A percentile compares a stretch with the other conserved stretches of the same genome.
phyloP scores from a whole-genome alignment of 106 monocot genomes.

The Phalaenopsis equestris region DNA sequence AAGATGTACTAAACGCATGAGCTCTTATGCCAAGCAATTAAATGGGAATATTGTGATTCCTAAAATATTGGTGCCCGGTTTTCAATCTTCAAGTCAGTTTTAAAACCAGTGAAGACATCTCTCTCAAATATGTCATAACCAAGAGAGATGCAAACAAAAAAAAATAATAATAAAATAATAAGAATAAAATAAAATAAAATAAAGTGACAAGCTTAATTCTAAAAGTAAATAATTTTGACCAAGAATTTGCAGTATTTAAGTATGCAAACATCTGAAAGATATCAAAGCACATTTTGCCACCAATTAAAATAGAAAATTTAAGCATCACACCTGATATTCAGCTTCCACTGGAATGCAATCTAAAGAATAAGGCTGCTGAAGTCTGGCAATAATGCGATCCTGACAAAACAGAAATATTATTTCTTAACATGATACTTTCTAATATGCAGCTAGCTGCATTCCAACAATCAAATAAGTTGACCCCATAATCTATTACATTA shows the following conservation, averaged over 20 bases:
- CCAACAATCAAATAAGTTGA: background rate
- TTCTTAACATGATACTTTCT: background rate
- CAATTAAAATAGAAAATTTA: background rate
- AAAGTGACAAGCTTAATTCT: background rate
- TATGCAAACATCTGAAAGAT: background rate
- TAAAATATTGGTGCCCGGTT: background rate
- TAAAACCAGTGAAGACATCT: background rate
- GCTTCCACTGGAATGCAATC: slow-evolving; percentile 91
- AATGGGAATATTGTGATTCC: background rate
- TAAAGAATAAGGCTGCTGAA: slow-evolving; percentile 77
- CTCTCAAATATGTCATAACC: background rate
- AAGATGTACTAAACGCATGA: background rate
- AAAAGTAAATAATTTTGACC: background rate
- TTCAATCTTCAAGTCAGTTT: background rate
- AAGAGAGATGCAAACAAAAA: background rate
- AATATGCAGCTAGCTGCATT: background rate
- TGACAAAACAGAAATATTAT: slow-evolving; percentile 15
- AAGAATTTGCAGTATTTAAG: slow-evolving; percentile 1
- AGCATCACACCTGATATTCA: slow-evolving; percentile 57
- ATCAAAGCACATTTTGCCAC: background rate
- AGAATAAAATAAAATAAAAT: background rate
- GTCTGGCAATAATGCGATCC: slow-evolving; percentile 82
- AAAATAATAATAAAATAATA: background rate
- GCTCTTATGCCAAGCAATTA: background rate
- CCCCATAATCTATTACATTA: background rate